Base-by-base conservation (phyloP, 192 early-diverging fungal genomes). In the Mortierella antarctica region DNA sequence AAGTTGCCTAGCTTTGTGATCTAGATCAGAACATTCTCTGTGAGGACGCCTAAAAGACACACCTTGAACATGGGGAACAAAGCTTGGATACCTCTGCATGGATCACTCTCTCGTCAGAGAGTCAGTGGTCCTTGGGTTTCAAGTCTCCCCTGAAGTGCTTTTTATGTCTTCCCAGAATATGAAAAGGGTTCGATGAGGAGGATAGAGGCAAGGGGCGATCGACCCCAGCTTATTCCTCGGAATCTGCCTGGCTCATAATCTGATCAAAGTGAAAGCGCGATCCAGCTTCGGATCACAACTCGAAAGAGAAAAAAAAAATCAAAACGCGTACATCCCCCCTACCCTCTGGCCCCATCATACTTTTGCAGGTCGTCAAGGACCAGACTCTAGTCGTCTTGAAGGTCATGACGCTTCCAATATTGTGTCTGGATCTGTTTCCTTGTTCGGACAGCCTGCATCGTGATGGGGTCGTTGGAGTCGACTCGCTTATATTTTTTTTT, bases 261-360 rank as follows among this genome's bases (percentile, higher is more conserved):
- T 75, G 73, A 68, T 68, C 57, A 67, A 52, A 75, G 73, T 75
- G 73, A 75, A 75, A 75, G 73, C 73, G 73, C 73, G 73, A 75
- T 75, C 65, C 65, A 60, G 65, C 59, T 51, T 49, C 23, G 72
- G 63, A 74, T 67, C 63, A 61, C 51, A 65, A 31, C 3, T 31
- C 31, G 31, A 31, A 31, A 31, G 31, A 31, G 31, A 31, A 31
- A 31, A 3, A 31, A 65, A 54, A 54, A n/a, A 50, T 21, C 23
- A n/a, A 65, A 5, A n/a, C 18, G 50, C 0, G 7, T 18, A 50
- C 50, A 10, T 50, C 50, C 47, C 13, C 62, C 39, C 42, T 54
- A n/a, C 51, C n/a, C 40, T 65, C n/a, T 54, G 20, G 7, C 23
- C 4, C 15, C 15, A 31, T 31, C 31, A 31, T 31, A 31, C 31